Evolutionary conservation across 176 grass and related monocot genomes (phyloP), one percentile per base, ranked within the genome.

Genomic region (Eremochloa ophiuroides): DNA sequence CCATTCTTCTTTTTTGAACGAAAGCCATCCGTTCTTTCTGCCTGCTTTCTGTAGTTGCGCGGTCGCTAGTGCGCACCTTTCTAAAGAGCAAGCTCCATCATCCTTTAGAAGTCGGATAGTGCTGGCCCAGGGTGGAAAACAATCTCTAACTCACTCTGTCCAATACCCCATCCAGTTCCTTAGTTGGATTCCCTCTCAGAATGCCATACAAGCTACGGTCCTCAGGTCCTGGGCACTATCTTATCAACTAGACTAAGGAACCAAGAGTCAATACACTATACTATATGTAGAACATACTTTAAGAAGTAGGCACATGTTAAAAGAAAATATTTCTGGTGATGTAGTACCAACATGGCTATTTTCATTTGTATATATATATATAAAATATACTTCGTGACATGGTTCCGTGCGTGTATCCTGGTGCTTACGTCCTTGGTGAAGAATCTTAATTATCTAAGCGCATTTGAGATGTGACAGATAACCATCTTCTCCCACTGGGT

Each of bases 401-500:
- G 12, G 20, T 14, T 65, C 29, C 18, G 7, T 47, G 60, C 40
- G 50, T 50, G 50, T 35, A 50, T 66, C 35, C 0, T 37, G 3
- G 15, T 65, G 42, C 70, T 83, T 40, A 31, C 59, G 40, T 73
- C 80, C 38, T 47, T 38, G 58, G 55, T 38, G 55, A 82, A 82
- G 58, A 14, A 51, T 75, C 70, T 50, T 83, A 27, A 65, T 39
- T 74, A 50, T 79, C 13, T 18, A 20, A 37, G 27, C 39, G 43
- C 27, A 16, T 68, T 14, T 74, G 61, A 17, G 66, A 77, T 79
- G 75, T 89, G 76, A 85, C 35, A 73, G 28, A 56, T 7, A 34
- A 27, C 31, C 88, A 76, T 85, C 41, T 81, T 75, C 14, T 83
- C 63, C 73, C n/a, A 69, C 28, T 84, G 71, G 73, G 20, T 91